phyloP scores from a whole-genome alignment of 179 eudicot genomes.

The Drosera spatulata region DNA sequence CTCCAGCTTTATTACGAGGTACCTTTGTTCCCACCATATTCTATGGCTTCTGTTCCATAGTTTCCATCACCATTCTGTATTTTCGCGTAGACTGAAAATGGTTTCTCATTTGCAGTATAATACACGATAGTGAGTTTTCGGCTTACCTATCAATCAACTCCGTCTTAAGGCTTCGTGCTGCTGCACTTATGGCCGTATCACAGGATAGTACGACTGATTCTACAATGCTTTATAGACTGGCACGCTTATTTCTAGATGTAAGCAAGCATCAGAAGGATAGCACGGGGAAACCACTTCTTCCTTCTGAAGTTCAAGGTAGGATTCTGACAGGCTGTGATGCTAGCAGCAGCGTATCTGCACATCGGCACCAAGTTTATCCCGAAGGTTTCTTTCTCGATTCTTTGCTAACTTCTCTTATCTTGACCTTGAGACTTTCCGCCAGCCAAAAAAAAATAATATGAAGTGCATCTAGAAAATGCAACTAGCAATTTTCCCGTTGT shows the following conservation, averaged over 20 bases:
- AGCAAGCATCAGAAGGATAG: constrained; percentile 25
- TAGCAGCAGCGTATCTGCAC: constrained; percentile 2
- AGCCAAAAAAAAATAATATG: too few relatives aligned
- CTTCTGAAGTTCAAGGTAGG: constrained; percentile 9
- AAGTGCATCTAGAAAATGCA: too few relatives aligned
- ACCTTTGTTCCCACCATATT: constrained; percentile 2
- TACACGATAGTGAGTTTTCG: constrained; percentile 64
- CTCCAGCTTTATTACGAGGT: constrained; percentile 67
- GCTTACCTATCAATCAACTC: constrained; percentile 64
- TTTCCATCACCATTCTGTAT: too few relatives aligned
- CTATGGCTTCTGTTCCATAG: too few relatives aligned
- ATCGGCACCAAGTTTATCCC: constrained; percentile 4
- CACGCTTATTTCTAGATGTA: constrained; percentile 36
- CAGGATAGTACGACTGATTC: constrained; percentile 34
- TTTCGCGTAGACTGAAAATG: not conserved
- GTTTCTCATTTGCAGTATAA: constrained; percentile 41
- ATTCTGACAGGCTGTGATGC: constrained; percentile 9
- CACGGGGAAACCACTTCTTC: constrained; percentile 9
- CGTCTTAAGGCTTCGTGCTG: constrained; percentile 58
- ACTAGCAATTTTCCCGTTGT: too few relatives aligned
- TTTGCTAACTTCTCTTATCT: too few relatives aligned
- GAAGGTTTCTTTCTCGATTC: constrained; percentile 6
- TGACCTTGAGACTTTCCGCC: too few relatives aligned
- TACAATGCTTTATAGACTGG: constrained; percentile 38
- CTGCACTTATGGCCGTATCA: constrained; percentile 51